Base-by-base conservation (phyloP, 2,329 filamentous ascomycete species). In the Calonectria fujianensis region DNA sequence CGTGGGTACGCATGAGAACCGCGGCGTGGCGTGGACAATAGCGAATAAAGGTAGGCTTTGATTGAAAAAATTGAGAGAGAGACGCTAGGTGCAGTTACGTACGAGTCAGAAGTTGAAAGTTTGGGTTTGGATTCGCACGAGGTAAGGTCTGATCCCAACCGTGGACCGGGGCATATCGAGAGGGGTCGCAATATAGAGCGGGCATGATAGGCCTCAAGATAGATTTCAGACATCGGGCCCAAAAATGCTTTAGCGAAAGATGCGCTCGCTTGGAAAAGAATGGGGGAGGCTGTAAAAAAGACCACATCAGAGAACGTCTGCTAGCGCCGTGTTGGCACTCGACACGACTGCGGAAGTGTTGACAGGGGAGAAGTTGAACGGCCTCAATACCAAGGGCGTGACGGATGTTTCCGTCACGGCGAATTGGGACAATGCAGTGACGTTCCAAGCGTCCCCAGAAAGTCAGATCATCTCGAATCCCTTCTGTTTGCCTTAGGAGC, bases 31-130 rank as follows among this genome's bases (percentile, higher is more conserved):
- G 51, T 70, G n/a, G 29, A 51, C 13, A n/a, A 35, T 52, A 5
- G 45, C 41, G 67, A 31, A 70, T 35, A 16, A 41, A 63, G 54
- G 7, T n/a, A 7, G 24, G 20, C 18, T 54, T 63, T n/a, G 16
- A 70, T 70, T 70, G 68, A 63, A 70, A 70, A 70, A 32, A 5
- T 11, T 32, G 20, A n/a, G 27, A 41, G 29, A 31, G n/a, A n/a
- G 41, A 35, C 20, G 24, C 32, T 37, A 31, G 54, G 39, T 70
- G 50, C 50, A 41, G 54, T 31, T 11, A 20, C 24, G n/a, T 50
- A 14, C 18, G 68, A 39, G 31, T 59, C 57, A 35, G 24, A 20
- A 45, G 48, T 39, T 31, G 51, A 68, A 68, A 45, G n/a, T 1
- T 16, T 9, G 10, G 20, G 18, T 11, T 13, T 68, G 20, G 18